Conservation (phyloP, 768 basidiomycete genomes). For the Lentinula raphanica region DNA sequence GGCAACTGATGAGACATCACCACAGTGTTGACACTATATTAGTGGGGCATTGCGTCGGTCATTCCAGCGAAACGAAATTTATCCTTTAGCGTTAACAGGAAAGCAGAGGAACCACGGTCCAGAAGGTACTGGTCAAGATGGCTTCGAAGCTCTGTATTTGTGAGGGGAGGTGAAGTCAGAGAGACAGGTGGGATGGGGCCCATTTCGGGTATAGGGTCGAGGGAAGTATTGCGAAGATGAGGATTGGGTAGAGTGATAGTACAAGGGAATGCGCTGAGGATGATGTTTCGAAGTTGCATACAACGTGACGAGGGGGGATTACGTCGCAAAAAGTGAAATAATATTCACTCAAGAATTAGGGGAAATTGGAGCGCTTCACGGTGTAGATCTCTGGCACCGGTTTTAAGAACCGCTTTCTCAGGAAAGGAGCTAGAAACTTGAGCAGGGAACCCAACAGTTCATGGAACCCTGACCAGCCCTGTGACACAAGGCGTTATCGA, state of each 20-base stretch:
- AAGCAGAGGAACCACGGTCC: slow-evolving; percentile 64
- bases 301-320: slow-evolving; percentile 88
- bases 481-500: slow-evolving; percentile 7
- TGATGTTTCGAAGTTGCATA: slow-evolving; percentile 94
- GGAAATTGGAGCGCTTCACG: slow-evolving; percentile 93
- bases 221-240: slow-evolving; percentile 66
- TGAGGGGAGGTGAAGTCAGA: slow-evolving; percentile 85
- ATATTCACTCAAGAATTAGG: slow-evolving; percentile 95
- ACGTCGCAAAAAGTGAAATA: slow-evolving; percentile 94
- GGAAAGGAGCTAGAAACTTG: slow-evolving; percentile 90
- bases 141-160: slow-evolving; percentile 70
- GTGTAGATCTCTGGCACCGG: slow-evolving; percentile 82
- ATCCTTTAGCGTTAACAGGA: slow-evolving; percentile 75
- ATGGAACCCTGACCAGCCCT: slow-evolving; percentile 97
- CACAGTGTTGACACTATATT: slow-evolving; percentile 88
- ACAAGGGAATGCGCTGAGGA: slow-evolving; percentile 92
- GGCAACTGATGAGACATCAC: slow-evolving; percentile 92
- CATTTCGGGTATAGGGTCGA: slow-evolving; percentile 82
- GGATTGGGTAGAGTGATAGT: slow-evolving; percentile 80
- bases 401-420: slow-evolving; percentile 76
- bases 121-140: slow-evolving; percentile 85
- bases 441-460: slow-evolving; percentile 89
- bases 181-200: slow-evolving; percentile 86
- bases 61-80: slow-evolving; percentile 52
- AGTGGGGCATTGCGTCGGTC: slow-evolving; percentile 44